Base-by-base conservation (phyloP, 2,329 filamentous ascomycete genomes). In the Ophiostoma ulmi region DNA sequence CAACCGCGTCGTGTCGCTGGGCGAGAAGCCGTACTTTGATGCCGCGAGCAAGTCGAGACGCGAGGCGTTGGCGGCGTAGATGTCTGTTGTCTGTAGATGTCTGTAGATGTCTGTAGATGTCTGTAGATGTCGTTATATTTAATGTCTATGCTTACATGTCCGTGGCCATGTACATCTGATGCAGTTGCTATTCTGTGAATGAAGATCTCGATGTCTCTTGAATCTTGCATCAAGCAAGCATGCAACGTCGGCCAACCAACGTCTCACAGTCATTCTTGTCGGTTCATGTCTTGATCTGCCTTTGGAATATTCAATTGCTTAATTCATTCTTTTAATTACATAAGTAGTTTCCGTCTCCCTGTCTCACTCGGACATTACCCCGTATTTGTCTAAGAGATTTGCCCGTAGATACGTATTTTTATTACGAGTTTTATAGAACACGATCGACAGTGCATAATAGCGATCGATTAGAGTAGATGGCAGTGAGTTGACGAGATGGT, bases 1-100 rank as follows among this genome's bases (percentile, higher is more conserved):
- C 39, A 77, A 77, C 71, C 75, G 77, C 6, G 77, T 77, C 10
- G 77, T 78, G 2, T 76, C 75, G 22, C 70, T 78, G 14, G 77
- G 76, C 13, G 77, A 77, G 74, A 77, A 76, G 73, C 76, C 77
- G 7, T 77, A 74, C 73, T 77, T 74, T 26, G 52, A 58, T 13
- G 8, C 52, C 8, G 52, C 52, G 8, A 22, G n/a, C 52, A 58
- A 58, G n/a, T 58, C 52, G 8, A 8, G 52, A 8, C 52, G 52
- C 8, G 52, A 58, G 22, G 52, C 52, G 1, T 5, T 58, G 22
- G 52, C 52, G 8, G 52, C 6, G n/a, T 58, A 55, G 52, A 31
- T 58, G 22, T 17, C 11, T 6, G 44, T 20, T n/a, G 44, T n/a
- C 44, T 48, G 14, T 20, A 14, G 13, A 20, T 13, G 1, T 26